Evolutionary conservation across 208 protist genomes (phyloP), one percentile per base, ranked within the genome.

Genomic region (Wallacemonas sp.): DNA sequence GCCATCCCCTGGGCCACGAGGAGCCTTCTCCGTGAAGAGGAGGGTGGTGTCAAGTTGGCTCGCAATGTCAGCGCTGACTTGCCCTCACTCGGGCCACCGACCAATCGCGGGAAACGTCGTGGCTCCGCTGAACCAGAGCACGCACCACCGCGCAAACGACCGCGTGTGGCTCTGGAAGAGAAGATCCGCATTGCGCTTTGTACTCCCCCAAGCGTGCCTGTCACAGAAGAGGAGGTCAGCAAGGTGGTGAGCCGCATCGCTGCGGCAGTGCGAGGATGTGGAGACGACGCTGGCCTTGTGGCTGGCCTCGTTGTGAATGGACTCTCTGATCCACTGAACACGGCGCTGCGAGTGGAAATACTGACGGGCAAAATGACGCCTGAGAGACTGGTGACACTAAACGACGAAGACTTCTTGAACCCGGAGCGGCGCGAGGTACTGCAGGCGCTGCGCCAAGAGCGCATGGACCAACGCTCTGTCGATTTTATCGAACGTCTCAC

Each of bases 291-390:
- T 4, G 72, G 27, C 34, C 47, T 78, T 59, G 56, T 72, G 38
- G 79, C 72, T 1, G 54, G 65, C 3, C 61, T 75, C 21, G 45
- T 91, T 44, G 70, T 83, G 54, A 59, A 68, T 11, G 70, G 70
- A 17, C 77, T 91, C 17, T 33, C 59, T 0, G 82, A 91, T 64
- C 82, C 85, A 3, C 70, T 83, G 17, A 91, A 87, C 41, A 26
- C 9, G n/a, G 51, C 54, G 24, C 69, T 91, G 22, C 69, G 85
- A 12, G 61, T 64, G 6, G 47, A 34, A 1, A 62, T 91, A 2
- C 47, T 84, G 12, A 49, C 47, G 8, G 70, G 80, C 15, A 4
- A 19, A 9, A 12, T 91, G 28, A 28, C 59, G 0, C 59, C 76
- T 0, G 38, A 22, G 0, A 36, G 33, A 31, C 71, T 91, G 3